These are phyloP conservation scores for Hirsutella rhossiliensis DNA, from an alignment of 2,329 filamentous ascomycete species.

Conservation along the genomic window DNA sequence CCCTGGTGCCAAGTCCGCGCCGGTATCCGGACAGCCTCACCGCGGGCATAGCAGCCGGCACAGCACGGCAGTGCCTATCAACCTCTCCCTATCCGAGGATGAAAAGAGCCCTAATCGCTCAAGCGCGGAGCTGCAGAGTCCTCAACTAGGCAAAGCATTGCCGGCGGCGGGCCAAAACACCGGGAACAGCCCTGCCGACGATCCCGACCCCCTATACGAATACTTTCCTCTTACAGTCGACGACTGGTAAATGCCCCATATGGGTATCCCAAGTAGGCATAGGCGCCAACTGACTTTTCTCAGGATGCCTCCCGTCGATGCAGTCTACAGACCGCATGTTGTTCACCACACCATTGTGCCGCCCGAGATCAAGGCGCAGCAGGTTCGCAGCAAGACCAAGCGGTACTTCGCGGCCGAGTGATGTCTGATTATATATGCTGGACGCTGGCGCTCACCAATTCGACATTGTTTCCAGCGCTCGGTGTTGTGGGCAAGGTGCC, in stretches of 20 bases:
- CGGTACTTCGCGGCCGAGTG: slow-evolving; percentile 60
- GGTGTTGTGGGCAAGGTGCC: too few relatives aligned
- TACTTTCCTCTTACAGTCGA: slow-evolving; percentile 88
- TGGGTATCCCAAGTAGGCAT: not conserved
- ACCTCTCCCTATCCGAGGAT: slow-evolving; percentile 46
- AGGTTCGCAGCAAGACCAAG: slow-evolving; percentile 53
- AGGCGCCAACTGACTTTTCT: not conserved
- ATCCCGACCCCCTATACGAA: slow-evolving; percentile 78
- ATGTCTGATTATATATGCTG: slow-evolving; percentile 3
- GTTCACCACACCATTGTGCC: slow-evolving; percentile 76
- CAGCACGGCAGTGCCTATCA: slow-evolving; percentile 28
- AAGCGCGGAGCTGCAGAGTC: slow-evolving; percentile 38
- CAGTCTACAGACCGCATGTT: slow-evolving; percentile 82
- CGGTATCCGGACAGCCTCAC: slow-evolving; percentile 6
- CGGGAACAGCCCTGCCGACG: slow-evolving; percentile 56
- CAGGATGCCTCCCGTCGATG: slow-evolving; percentile 78
- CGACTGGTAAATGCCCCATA: slow-evolving; percentile 51
- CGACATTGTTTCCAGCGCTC: not conserved
- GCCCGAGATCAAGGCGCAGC: slow-evolving; percentile 57
- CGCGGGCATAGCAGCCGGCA: slow-evolving; percentile 13
- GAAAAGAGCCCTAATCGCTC: slow-evolving; percentile 44
- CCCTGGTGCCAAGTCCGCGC: slow-evolving; percentile 8
- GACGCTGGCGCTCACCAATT: not conserved
- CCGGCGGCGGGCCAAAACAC: slow-evolving; percentile 20
- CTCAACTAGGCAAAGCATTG: slow-evolving; percentile 29